Evolutionary conservation across 371 early-diverging fungal genomes (phyloP).

Genomic region (Rhizopus arrhizus): DNA sequence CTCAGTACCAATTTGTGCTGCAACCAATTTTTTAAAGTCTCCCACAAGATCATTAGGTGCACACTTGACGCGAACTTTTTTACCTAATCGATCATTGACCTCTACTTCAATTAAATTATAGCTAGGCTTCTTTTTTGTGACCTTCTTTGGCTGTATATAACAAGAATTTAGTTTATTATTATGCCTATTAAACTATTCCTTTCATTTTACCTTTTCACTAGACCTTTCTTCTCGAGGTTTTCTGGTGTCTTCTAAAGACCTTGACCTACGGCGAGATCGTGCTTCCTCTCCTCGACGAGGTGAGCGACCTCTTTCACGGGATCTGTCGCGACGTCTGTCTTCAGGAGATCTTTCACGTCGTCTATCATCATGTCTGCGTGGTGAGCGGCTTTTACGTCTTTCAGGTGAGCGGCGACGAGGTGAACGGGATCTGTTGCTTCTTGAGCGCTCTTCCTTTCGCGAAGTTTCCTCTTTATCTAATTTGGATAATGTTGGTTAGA

Average conservation of each 20-base stretch:
- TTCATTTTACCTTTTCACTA: constrained; percentile 1
- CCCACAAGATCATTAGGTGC: constrained; percentile 88
- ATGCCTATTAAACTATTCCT: neutral
- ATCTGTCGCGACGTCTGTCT: constrained; percentile 4
- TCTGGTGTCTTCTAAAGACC: constrained; percentile 21
- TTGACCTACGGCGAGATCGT: constrained; percentile 29
- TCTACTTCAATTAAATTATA: constrained; percentile 67
- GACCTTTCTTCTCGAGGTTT: constrained; percentile 12
- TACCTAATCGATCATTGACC: constrained; percentile 90
- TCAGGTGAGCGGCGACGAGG: constrained; percentile 1
- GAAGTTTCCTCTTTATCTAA: constrained; percentile 11
- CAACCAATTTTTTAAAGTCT: constrained; percentile 89
- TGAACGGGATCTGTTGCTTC: constrained; percentile 10
- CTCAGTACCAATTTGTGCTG: constrained; percentile 93
- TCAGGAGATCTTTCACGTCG: constrained; percentile 7
- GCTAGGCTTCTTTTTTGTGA: constrained; percentile 23
- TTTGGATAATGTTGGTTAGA: neutral
- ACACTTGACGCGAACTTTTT: constrained; percentile 88
- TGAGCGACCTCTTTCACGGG: constrained; percentile 12
- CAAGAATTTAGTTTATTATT: neutral
- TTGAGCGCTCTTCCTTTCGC: constrained; percentile 16
- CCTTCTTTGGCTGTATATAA: constrained; percentile 16
- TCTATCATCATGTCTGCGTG: constrained; percentile 4
- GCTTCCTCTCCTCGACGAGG: constrained; percentile 14
- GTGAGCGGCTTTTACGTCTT: constrained; percentile 10